Evolutionary conservation across 2,329 filamentous ascomycete species (phyloP).

Genomic region (Fusarium domesticum): DNA sequence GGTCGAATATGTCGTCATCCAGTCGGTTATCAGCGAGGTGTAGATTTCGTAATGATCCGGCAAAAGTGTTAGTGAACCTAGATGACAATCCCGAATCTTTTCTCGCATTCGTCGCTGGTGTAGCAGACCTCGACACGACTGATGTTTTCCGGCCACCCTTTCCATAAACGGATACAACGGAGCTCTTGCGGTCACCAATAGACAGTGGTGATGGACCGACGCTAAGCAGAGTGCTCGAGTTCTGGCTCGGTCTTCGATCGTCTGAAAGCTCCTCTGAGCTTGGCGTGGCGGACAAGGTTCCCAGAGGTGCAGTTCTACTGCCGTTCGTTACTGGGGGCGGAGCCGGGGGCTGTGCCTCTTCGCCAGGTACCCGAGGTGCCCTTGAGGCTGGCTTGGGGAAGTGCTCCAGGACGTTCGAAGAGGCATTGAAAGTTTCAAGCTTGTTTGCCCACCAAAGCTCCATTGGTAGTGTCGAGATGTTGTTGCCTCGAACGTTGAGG

Average conservation of each 20-base stretch:
- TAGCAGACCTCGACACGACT: constrained; percentile 65
- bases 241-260: constrained; percentile 75
- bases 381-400: constrained; percentile 86
- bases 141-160: constrained; percentile 83
- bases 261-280: constrained; percentile 76
- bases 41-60: constrained; percentile 76
- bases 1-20: constrained; percentile 92
- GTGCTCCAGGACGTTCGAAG: constrained; percentile 84
- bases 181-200: constrained; percentile 70
- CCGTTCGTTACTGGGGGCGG: constrained; percentile 32
- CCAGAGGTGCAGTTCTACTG: constrained; percentile 41
- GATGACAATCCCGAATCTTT: constrained; percentile 89
- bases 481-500: constrained; percentile 90
- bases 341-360: constrained; percentile 36
- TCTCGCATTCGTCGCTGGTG: constrained; percentile 54
- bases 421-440: constrained; percentile 88
- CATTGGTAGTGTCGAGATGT: constrained; percentile 79
- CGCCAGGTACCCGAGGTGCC: constrained; percentile 58
- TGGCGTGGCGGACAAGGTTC: constrained; percentile 56
- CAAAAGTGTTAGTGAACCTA: constrained; percentile 81
- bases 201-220: constrained; percentile 70
- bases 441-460: constrained; percentile 96
- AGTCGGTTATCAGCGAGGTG: constrained; percentile 92
- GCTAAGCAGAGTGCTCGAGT: constrained; percentile 72
- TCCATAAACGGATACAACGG: constrained; percentile 76